Conservation (phyloP, 176 grass and related monocot species). For the Puya raimondii region DNA sequence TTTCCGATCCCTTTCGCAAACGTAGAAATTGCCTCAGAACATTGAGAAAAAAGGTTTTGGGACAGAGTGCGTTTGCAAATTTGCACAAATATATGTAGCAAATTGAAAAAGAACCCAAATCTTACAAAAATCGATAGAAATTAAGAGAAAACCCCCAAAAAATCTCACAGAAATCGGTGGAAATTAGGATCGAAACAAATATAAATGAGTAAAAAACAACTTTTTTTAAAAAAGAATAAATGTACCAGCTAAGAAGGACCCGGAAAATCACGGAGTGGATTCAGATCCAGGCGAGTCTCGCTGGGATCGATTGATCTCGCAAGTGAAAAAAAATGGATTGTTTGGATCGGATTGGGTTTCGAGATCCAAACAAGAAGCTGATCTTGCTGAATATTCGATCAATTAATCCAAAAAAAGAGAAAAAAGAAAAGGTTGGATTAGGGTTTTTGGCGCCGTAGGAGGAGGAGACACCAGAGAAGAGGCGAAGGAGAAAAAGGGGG, state of each 20-base stretch:
- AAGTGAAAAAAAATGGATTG: conserved; percentile 36
- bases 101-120: neutral
- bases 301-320: conserved; percentile 34
- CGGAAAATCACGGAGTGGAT: conserved; percentile 43
- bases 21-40: conserved; percentile 92
- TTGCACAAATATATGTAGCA: neutral
- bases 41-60: conserved; percentile 19
- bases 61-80: conserved; percentile 74
- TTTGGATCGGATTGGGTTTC: conserved; percentile 8
- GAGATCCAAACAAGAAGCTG: conserved; percentile 59
- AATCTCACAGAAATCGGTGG: neutral
- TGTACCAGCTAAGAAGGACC: conserved; percentile 49
- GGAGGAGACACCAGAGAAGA: too few species aligned
- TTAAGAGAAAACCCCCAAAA: too few species aligned
- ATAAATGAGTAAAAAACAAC: neutral
- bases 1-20: conserved; percentile 38
- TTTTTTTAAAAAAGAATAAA: neutral
- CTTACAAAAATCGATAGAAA: accelerated
- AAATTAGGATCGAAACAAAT: neutral
- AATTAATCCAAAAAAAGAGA: neutral
- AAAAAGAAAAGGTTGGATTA: neutral
- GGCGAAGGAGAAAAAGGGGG: too few species aligned
- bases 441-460: neutral
- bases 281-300: conserved; percentile 71
- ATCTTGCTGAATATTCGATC: conserved; percentile 27